Percentiles rank a stretch among this genome's conserved stretches.
Evolutionary conservation across 2,329 filamentous ascomycete species (phyloP).

Genomic region (Phyllosticta capitalensis): DNA sequence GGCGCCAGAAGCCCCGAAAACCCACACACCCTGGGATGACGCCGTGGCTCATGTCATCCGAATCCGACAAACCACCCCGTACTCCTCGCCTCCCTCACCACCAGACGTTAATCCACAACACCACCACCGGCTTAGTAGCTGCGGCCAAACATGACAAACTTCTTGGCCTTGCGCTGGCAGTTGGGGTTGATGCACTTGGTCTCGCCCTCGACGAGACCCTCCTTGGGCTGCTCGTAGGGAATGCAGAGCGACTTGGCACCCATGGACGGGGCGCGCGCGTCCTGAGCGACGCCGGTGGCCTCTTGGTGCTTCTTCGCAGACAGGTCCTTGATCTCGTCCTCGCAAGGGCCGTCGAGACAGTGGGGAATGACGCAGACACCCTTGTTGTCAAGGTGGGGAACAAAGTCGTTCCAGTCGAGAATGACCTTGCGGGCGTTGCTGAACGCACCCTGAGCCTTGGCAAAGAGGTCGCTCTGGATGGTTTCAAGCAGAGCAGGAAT

Average conservation of each 20-base stretch:
- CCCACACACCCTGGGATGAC: neutral
- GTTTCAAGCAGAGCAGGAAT: constrained; percentile 76
- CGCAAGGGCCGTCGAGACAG: constrained; percentile 75
- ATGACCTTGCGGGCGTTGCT: constrained; percentile 70
- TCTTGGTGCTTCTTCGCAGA: constrained; percentile 65
- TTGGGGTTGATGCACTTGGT: constrained; percentile 90
- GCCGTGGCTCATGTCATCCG: neutral
- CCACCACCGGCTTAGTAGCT: constrained; percentile 26
- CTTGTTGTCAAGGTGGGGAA: constrained; percentile 81
- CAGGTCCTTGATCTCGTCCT: constrained; percentile 90
- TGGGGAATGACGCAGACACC: constrained; percentile 88
- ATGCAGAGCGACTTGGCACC: constrained; percentile 69
- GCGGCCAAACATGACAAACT: constrained; percentile 84
- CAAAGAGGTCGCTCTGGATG: constrained; percentile 77
- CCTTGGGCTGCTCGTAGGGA: constrained; percentile 76
- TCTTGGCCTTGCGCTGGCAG: constrained; percentile 65
- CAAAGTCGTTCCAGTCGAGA: constrained; percentile 81
- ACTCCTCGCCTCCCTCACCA: neutral
- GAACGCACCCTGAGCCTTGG: constrained; percentile 69
- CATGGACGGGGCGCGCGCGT: constrained; percentile 66
- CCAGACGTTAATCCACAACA: neutral
- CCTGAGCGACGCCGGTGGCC: constrained; percentile 56
- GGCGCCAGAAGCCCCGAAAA: neutral
- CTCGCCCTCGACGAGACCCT: constrained; percentile 65
- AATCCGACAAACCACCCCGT: neutral